Evolutionary conservation across 2,329 filamentous ascomycete genomes (phyloP).

Genomic region (Diplodia mutila): DNA sequence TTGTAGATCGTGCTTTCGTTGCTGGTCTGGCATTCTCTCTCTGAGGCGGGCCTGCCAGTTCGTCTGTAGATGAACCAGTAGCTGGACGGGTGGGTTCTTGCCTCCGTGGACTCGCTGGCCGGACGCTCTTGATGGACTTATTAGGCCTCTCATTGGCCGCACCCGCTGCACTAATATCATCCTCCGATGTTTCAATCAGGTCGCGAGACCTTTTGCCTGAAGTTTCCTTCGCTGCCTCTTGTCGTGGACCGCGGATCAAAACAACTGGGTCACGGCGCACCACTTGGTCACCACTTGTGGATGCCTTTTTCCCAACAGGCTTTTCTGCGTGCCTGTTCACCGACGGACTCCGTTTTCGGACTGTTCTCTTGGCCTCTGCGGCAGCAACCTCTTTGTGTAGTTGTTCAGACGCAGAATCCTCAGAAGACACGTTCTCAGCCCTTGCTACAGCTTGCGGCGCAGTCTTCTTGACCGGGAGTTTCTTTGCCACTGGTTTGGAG

Average conservation of each 20-base stretch:
- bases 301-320: neutral
- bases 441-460: neutral
- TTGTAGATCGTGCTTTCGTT: neutral
- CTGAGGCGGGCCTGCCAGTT: neutral
- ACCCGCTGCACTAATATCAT: neutral
- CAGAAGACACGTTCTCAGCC: conserved; percentile 1
- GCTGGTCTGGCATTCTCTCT: neutral
- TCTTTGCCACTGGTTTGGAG: neutral
- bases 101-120: neutral
- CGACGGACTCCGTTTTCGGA: neutral
- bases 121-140: conserved; percentile 8
- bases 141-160: neutral
- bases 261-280: neutral
- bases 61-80: neutral
- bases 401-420: conserved; percentile 25
- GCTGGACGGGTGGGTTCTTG: neutral
- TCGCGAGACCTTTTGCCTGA: neutral
- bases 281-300: neutral
- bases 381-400: conserved; percentile 12
- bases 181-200: neutral
- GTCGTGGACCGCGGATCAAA: neutral
- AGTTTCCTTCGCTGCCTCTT: neutral
- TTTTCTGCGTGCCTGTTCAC: neutral
- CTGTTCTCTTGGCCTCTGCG: conserved; percentile 7
- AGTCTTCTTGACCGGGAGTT: neutral